Percentiles rank a stretch among this genome's conserved stretches.
These are phyloP conservation scores for Solanum arcanum DNA, from an alignment of 257 asterid genomes.

Conservation along the genomic window DNA sequence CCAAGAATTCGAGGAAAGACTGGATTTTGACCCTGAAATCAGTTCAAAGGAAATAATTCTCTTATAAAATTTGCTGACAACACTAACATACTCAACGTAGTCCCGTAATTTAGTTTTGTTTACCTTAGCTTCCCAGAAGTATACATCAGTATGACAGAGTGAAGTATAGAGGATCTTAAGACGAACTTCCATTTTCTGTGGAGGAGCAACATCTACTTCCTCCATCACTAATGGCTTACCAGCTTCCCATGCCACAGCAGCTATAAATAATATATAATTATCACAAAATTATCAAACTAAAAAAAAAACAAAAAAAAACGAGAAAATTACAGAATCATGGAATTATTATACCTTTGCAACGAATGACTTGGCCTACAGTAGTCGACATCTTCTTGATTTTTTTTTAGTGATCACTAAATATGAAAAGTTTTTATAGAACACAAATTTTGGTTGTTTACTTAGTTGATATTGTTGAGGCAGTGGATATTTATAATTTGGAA, in stretches of 20 bases:
- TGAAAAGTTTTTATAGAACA: not conserved
- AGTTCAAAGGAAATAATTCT: not conserved
- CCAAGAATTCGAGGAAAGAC: conserved; percentile 74
- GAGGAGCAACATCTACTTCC: conserved; percentile 74
- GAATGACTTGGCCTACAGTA: conserved; percentile 48
- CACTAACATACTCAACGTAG: not conserved
- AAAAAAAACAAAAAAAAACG: not conserved
- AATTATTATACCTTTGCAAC: conserved; percentile 42
- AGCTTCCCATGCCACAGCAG: conserved; percentile 73
- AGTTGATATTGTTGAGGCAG: not conserved
- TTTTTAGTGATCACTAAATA: not conserved
- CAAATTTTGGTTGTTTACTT: not conserved
- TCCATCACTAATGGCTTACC: conserved; percentile 72
- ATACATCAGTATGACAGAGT: conserved; percentile 69
- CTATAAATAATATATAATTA: conserved; percentile 9
- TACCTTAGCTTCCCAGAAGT: conserved; percentile 84
- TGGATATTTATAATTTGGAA: not conserved
- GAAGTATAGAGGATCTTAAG: conserved; percentile 60
- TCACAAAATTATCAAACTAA: conserved; percentile 6
- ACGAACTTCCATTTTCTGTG: conserved; percentile 68
- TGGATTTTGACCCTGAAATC: conserved; percentile 51
- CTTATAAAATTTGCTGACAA: conserved; percentile 36
- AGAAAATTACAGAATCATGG: not conserved
- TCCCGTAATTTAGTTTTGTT: not conserved
- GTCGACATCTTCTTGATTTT: conserved; percentile 24